Conservation (phyloP, 371 early-diverging fungal species). For the Mucor mucedo region DNA sequence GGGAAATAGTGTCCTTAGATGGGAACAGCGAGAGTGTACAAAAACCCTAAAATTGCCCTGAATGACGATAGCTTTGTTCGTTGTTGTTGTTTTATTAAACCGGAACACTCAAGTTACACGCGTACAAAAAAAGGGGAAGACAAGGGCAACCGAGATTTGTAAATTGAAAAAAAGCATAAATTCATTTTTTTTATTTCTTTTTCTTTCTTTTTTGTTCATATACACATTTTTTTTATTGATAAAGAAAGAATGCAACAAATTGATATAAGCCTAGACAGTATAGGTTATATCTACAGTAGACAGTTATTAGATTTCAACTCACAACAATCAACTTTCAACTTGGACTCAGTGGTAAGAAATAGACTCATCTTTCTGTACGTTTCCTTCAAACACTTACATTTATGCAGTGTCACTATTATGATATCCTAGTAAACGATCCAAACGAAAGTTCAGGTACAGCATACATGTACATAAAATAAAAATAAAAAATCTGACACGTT, state of each 20-base stretch:
- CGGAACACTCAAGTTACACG: constrained; percentile 2
- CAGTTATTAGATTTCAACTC: constrained; percentile 18
- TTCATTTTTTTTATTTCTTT: constrained; percentile 9
- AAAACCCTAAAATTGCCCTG: background rate
- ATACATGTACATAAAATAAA: background rate
- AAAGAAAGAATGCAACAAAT: constrained; percentile 23
- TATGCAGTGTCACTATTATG: constrained; percentile 28
- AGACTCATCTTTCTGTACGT: background rate
- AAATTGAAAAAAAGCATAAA: background rate
- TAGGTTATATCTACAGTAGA: constrained; percentile 26
- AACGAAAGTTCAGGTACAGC: constrained; percentile 17
- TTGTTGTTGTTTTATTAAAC: background rate
- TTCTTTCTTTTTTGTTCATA: constrained; percentile 1
- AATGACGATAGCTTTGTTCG: background rate
- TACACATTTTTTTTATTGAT: background rate
- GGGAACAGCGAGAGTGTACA: background rate
- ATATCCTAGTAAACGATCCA: constrained; percentile 26
- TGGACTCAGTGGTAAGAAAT: constrained; percentile 17
- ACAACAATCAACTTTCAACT: background rate
- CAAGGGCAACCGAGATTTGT: constrained; percentile 1
- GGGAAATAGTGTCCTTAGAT: background rate
- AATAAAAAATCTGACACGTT: background rate
- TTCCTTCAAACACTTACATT: background rate
- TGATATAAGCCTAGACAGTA: constrained; percentile 26
- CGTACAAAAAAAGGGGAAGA: constrained; percentile 6